phyloP scores from a whole-genome alignment of 1,284 basidiomycete genomes.

The Malassezia slooffiae region DNA sequence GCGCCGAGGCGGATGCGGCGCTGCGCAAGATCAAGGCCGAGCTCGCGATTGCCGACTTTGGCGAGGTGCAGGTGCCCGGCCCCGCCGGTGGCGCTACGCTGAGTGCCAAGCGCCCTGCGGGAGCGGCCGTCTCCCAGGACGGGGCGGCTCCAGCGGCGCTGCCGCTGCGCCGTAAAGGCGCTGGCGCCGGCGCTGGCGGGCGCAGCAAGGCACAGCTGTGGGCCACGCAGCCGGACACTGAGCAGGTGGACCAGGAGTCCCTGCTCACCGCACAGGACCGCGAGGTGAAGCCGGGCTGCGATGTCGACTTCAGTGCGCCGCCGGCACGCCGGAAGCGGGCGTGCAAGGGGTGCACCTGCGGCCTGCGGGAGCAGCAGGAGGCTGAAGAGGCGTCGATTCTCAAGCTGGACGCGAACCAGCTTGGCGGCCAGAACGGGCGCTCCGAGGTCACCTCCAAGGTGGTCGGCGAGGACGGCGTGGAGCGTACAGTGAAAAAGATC shows the following conservation, averaged over 20 bases:
- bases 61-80: constrained; percentile 13
- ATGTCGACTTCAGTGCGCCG: constrained; percentile 26
- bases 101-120: constrained; percentile 11
- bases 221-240: constrained; percentile 30
- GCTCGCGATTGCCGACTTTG: constrained; percentile 30
- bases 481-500: constrained; percentile 39
- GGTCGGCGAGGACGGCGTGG: constrained; percentile 35
- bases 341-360: constrained; percentile 46
- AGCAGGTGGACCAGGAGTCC: constrained; percentile 30
- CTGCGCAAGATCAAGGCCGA: constrained; percentile 21
- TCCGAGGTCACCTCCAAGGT: constrained; percentile 35
- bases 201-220: constrained; percentile 36
- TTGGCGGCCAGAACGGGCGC: constrained; percentile 14
- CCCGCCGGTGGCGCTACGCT: constrained; percentile 11
- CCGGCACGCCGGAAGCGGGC: constrained; percentile 36
- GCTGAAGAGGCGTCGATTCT: constrained; percentile 35
- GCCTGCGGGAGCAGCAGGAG: constrained; percentile 41
- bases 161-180: constrained; percentile 24
- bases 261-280: constrained; percentile 30
- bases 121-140: neutral
- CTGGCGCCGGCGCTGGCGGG: neutral
- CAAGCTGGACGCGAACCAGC: constrained; percentile 31
- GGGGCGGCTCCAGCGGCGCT: constrained; percentile 11
- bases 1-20: constrained; percentile 13
- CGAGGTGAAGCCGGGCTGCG: constrained; percentile 39